A percentile compares a stretch with the other conserved stretches of the same genome.
Conservation (phyloP, 805 yeast genomes). For the Candida argentea region DNA sequence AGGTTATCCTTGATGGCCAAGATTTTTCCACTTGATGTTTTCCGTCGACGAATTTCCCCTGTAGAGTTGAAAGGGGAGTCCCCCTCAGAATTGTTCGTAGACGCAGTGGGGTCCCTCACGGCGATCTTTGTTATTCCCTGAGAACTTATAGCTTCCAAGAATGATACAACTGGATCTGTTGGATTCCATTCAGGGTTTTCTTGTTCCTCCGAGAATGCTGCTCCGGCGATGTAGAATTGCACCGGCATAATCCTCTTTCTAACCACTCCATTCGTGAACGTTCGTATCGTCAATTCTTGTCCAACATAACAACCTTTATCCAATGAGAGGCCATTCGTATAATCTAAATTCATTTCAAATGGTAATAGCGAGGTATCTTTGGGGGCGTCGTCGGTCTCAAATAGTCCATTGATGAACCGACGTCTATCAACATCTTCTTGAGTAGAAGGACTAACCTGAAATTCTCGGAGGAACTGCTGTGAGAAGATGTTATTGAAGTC, state of each 20-base stretch:
- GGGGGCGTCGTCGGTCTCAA: constrained; percentile 26
- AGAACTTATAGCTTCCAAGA: constrained; percentile 7
- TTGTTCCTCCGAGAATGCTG: constrained; percentile 11
- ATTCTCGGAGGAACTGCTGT: constrained; percentile 11
- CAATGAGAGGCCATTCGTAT: constrained; percentile 68
- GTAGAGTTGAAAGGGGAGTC: constrained; percentile 29
- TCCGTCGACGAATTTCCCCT: constrained; percentile 21
- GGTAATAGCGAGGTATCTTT: constrained; percentile 43
- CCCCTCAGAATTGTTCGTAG: too few species aligned
- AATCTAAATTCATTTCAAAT: constrained; percentile 75
- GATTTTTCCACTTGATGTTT: constrained; percentile 48
- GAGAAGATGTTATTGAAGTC: constrained; percentile 13
- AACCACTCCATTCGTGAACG: constrained; percentile 74
- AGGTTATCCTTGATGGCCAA: constrained; percentile 44
- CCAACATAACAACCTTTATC: constrained; percentile 96
- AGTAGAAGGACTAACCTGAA: constrained; percentile 40
- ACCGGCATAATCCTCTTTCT: constrained; percentile 75
- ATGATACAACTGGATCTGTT: constrained; percentile 10
- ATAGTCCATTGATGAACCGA: constrained; percentile 30
- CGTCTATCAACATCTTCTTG: constrained; percentile 43
- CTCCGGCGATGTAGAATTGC: constrained; percentile 18
- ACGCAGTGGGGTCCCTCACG: constrained; percentile 3
- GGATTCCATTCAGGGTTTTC: constrained; percentile 8
- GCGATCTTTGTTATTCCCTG: constrained; percentile 7
- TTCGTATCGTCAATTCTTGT: constrained; percentile 87